These are phyloP conservation scores for Salix arbutifolia DNA, from an alignment of 345 rosid species.

Conservation along the genomic window DNA sequence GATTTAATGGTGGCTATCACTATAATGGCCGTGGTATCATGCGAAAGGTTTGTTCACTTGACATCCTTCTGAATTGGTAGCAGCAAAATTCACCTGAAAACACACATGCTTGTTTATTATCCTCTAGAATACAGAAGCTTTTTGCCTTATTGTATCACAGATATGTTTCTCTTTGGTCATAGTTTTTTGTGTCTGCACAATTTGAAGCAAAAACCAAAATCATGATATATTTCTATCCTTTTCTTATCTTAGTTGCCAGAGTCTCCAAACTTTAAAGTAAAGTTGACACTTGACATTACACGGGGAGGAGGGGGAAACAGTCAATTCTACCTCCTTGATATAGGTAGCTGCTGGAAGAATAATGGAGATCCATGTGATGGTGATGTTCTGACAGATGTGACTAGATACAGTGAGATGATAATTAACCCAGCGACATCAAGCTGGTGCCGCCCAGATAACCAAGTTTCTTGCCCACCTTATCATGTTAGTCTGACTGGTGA, in stretches of 20 bases:
- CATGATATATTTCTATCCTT: neutral
- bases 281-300: slow-evolving; percentile 15
- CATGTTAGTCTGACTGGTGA: slow-evolving; percentile 18
- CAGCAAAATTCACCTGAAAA: neutral
- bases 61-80: neutral
- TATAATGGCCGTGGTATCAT: slow-evolving; percentile 21
- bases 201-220: neutral
- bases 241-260: slow-evolving; percentile 21
- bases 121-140: neutral
- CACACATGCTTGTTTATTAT: neutral
- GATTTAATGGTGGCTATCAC: slow-evolving; percentile 28
- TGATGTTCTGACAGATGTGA: slow-evolving; percentile 26
- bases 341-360: slow-evolving; percentile 34
- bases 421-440: slow-evolving; percentile 21
- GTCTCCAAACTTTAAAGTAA: slow-evolving; percentile 27
- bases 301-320: slow-evolving; percentile 24
- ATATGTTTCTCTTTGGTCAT: neutral
- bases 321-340: slow-evolving; percentile 26
- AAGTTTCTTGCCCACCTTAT: slow-evolving; percentile 27
- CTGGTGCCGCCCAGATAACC: slow-evolving; percentile 26
- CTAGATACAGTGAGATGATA: slow-evolving; percentile 31
- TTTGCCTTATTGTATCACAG: neutral
- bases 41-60: slow-evolving; percentile 23
- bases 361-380: slow-evolving; percentile 30
- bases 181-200: neutral